Base-by-base conservation (phyloP, 1,284 basidiomycete species). In the Pholiota adiposa region DNA sequence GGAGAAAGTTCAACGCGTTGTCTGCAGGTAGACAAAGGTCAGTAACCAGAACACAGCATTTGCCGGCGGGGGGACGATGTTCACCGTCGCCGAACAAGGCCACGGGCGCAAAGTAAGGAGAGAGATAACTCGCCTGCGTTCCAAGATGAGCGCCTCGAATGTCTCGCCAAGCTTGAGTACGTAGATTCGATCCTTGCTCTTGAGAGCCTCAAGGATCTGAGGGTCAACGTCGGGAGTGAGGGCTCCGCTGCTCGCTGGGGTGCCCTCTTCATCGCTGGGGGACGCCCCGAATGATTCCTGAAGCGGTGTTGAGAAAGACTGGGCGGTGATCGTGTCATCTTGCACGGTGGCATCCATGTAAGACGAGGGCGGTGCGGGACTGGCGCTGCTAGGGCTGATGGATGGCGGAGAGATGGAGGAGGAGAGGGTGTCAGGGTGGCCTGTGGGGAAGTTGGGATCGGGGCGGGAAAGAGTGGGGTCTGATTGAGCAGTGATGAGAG, bases 161-260 rank as follows among this genome's bases (percentile, higher is more conserved):
- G 80, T 80, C 75, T 93, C 92, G 60, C 90, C 92, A 19, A 93
- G 81, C 77, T 90, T 92, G 66, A 94, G 77, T 44, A 94, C 90
- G 71, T 89, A 94, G 61, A 94, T 80, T 68, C 92, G 82, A 73
- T 94, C 92, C 77, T 94, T 94, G 80, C 87, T 88, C 73, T 80
- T 85, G 62, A 94, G 86, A n/a, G 92, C 92, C 73, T 93, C 92
- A 63, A 90, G 65, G 67, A 93, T 92, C 73, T 89, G 87, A 9
- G 83, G 78, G 78, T 93, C 92, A 60, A 87, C 83, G 62, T 90
- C 88, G 55, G 66, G 67, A 49, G 64, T 64, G 29, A 56, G 40
- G 44, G 60, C 51, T 19, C 67, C 41, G 52, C 48, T 48, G 56
- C 58, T 48, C 50, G 66, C 57, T 49, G 58, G 50, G 29, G 59